These are phyloP conservation scores for Aspergillus terreus DNA, from an alignment of 2,329 filamentous ascomycete genomes.

Conservation along the genomic window DNA sequence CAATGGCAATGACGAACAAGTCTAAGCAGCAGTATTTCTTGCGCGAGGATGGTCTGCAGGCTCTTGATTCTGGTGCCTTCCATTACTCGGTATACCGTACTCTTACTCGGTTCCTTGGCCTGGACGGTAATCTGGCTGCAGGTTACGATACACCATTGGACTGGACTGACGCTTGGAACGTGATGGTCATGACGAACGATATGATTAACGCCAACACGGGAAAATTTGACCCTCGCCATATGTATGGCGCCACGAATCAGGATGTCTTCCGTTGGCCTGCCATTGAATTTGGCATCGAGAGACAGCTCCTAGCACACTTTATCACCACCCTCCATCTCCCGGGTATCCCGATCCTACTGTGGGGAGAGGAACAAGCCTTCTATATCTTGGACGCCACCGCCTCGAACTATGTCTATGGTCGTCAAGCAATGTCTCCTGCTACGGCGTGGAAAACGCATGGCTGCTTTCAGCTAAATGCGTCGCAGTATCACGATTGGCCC, in stretches of 20 bases:
- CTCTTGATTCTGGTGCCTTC: conserved; percentile 59
- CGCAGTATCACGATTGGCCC: conserved; percentile 58
- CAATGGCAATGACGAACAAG: conserved; percentile 46
- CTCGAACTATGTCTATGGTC: conserved; percentile 62
- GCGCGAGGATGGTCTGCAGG: conserved; percentile 50
- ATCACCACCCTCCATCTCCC: conserved; percentile 59
- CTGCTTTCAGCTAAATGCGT: conserved; percentile 56
- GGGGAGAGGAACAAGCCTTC: conserved; percentile 64
- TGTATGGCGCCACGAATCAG: conserved; percentile 64
- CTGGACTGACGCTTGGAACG: conserved; percentile 55
- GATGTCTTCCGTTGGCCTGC: conserved; percentile 64
- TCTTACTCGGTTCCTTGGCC: conserved; percentile 58
- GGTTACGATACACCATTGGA: conserved; percentile 53
- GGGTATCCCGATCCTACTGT: conserved; percentile 58
- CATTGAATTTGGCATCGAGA: conserved; percentile 54
- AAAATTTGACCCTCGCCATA: conserved; percentile 60
- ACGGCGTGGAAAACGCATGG: conserved; percentile 64
- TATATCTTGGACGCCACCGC: conserved; percentile 63
- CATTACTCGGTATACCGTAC: conserved; percentile 63
- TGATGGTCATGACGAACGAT: conserved; percentile 57
- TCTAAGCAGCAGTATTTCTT: conserved; percentile 48
- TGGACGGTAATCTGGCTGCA: conserved; percentile 55
- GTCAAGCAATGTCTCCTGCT: conserved; percentile 59
- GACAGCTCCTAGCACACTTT: conserved; percentile 56
- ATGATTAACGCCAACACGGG: conserved; percentile 59